phyloP scores from a whole-genome alignment of 306 rosid genomes.

The Cucurbita ficifolia region DNA sequence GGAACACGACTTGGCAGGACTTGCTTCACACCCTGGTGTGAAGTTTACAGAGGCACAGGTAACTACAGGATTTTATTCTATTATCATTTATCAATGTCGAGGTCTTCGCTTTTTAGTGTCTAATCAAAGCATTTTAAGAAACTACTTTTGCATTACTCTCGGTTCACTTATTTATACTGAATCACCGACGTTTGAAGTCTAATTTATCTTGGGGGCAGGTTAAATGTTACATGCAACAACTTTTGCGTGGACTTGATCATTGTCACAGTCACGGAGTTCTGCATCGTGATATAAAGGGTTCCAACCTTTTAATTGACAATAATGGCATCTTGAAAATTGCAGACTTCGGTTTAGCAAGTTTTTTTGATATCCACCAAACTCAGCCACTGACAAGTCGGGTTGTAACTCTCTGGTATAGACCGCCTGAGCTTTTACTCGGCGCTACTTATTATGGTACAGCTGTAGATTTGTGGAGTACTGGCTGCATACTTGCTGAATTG shows the following conservation, averaged over 20 bases:
- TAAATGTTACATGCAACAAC: slow-evolving; percentile 93
- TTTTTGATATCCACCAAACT: slow-evolving; percentile 55
- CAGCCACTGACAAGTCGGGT: slow-evolving; percentile 87
- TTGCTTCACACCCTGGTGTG: slow-evolving; percentile 81
- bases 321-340: slow-evolving; percentile 71
- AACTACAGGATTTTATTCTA: slow-evolving; percentile 3
- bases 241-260: slow-evolving; percentile 69
- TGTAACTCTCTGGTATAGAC: slow-evolving; percentile 90
- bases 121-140: not conserved
- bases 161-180: not conserved
- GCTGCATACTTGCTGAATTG: slow-evolving; percentile 87
- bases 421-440: slow-evolving; percentile 90
- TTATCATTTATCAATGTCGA: not conserved
- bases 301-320: slow-evolving; percentile 85
- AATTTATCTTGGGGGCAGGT: slow-evolving; percentile 42
- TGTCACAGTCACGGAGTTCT: slow-evolving; percentile 77
- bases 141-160: not conserved
- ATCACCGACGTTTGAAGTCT: slow-evolving; percentile 3
- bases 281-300: slow-evolving; percentile 91
- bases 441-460: slow-evolving; percentile 79
- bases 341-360: slow-evolving; percentile 85
- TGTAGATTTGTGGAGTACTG: slow-evolving; percentile 88
- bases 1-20: slow-evolving; percentile 94
- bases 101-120: not conserved
- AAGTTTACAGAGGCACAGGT: slow-evolving; percentile 92